phyloP scores from a whole-genome alignment of 805 yeast genomes.

The Blastobotrys americana region DNA sequence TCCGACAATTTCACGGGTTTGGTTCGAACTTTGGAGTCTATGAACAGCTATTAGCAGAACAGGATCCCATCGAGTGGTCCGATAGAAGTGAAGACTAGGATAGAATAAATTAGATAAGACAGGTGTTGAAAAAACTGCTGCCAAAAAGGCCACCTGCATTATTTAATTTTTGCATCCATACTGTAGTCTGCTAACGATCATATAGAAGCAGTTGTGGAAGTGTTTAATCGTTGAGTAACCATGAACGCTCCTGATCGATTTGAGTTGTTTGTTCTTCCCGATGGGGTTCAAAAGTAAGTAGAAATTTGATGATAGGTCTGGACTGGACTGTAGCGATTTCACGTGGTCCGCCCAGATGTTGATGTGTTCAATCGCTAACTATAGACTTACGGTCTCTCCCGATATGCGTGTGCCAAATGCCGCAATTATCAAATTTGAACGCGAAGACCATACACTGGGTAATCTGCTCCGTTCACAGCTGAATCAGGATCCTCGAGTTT shows the following conservation, averaged over 20 bases:
- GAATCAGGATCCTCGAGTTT: conserved; percentile 76
- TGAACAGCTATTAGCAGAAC: too few species aligned
- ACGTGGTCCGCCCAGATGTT: background rate
- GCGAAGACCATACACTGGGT: conserved; percentile 96
- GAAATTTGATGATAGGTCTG: background rate
- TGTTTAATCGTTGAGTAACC: too few species aligned
- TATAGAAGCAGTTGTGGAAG: too few species aligned
- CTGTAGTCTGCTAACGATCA: too few species aligned
- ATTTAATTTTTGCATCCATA: too few species aligned
- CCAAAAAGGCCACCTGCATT: too few species aligned
- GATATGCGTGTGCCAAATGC: conserved; percentile 95
- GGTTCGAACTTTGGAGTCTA: too few species aligned
- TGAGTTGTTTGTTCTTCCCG: conserved; percentile 94
- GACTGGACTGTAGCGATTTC: background rate
- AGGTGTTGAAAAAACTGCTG: too few species aligned
- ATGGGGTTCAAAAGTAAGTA: conserved; percentile 85
- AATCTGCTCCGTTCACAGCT: conserved; percentile 82
- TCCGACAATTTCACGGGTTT: too few species aligned
- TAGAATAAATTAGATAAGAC: too few species aligned
- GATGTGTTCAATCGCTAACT: background rate
- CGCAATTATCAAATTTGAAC: conserved; percentile 83
- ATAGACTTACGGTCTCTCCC: conserved; percentile 73
- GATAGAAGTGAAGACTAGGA: too few species aligned
- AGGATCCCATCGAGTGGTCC: too few species aligned
- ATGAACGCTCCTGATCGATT: conserved; percentile 99